Evolutionary conservation across 345 rosid genomes (phyloP), one percentile per base, ranked within the genome.

Genomic region (Hevea brasiliensis): DNA sequence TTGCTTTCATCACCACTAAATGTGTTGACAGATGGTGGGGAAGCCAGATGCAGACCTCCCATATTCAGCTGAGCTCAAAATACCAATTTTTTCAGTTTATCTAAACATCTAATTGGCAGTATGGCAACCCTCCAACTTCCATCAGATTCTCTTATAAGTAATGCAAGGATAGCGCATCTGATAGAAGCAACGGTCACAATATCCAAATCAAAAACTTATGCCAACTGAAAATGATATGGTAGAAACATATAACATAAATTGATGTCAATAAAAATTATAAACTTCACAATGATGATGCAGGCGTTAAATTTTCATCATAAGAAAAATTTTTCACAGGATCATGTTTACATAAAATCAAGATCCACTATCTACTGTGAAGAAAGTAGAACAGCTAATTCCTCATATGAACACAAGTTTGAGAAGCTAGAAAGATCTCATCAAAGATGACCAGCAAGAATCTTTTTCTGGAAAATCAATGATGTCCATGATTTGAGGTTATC

Each of bases 51-150:
- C 69, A 74, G 56, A 71, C 82, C 60, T 65, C 80, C 81, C 85
- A 83, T 72, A 17, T 79, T 79, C 65, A 76, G 74, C 77, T 65
- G 78, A 60, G 60, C 58, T 73, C 68, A 61, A 71, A 76, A 74
- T 72, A 65, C 61, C 21, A 77, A 71, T 68, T 20, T 80, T 32
- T 74, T 79, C 35, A 62, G 64, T 35, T 77, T 78, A 65, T 80
- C 81, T 50, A 68, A 78, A 70, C 64, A 75, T 75, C 66, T 79
- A 61, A 74, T 32, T 23, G 85, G 84, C 24, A 74, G 73, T 24
- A 82, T 73, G 79, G 80, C 72, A 72, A 79, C 68, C 77, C 73
- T 67, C 79, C 83, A 80, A 53, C 44, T 61, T 44, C 82, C 87
- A 75, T 70, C 81, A 51, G 81, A 70, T 68, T 78, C 83, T 55